phyloP scores from a whole-genome alignment of 192 early-diverging fungal species.

The Entomortierella parvispora region DNA sequence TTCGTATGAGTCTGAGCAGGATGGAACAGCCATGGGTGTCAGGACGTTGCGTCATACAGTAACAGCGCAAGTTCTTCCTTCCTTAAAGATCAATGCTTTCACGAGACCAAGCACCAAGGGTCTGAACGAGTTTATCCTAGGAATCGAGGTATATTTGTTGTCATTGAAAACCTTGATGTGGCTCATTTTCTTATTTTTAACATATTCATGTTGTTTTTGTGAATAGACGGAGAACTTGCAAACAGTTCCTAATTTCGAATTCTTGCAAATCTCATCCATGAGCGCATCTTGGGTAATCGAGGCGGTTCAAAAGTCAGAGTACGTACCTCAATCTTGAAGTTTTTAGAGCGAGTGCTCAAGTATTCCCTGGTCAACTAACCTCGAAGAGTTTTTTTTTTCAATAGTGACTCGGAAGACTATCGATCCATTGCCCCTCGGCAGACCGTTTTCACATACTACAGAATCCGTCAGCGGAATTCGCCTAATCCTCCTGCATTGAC shows the following conservation, averaged over 20 bases:
- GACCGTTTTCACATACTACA: conserved; percentile 67
- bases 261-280: conserved; percentile 75
- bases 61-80: conserved; percentile 77
- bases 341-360: too few relatives aligned
- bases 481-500: conserved; percentile 11
- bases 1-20: conserved; percentile 81
- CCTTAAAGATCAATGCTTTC: conserved; percentile 94
- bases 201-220: too few relatives aligned
- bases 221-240: conserved; percentile 85
- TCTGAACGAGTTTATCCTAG: conserved; percentile 89
- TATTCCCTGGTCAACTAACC: too few relatives aligned
- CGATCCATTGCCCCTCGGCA: conserved; percentile 61
- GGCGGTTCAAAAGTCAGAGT: conserved; percentile 60
- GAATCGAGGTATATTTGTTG: conserved; percentile 78
- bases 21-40: conserved; percentile 67
- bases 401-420: conserved; percentile 48
- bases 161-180: conserved; percentile 1
- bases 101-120: conserved; percentile 82
- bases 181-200: not conserved
- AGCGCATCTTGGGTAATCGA: conserved; percentile 79
- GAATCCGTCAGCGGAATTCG: conserved; percentile 40
- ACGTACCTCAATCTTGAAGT: conserved; percentile 5
- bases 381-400: too few relatives aligned
- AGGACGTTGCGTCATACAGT: conserved; percentile 73
- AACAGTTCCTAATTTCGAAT: conserved; percentile 62